Evolutionary conservation across 2,329 filamentous ascomycete species (phyloP).

Genomic region (Orbilia brochopaga): DNA sequence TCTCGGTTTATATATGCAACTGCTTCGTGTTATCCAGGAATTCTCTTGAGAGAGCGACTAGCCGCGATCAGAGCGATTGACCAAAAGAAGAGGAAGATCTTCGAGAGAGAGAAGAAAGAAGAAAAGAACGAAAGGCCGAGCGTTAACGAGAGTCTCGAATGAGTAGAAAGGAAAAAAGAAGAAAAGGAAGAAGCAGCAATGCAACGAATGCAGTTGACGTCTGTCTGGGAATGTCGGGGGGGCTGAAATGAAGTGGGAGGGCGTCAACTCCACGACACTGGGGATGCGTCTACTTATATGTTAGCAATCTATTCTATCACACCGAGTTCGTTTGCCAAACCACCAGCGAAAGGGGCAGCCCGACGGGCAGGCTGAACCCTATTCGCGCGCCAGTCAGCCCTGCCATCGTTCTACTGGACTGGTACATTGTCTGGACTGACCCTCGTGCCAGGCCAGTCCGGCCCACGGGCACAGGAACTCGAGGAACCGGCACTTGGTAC

Average conservation of each 20-base stretch:
- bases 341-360: not conserved
- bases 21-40: no score
- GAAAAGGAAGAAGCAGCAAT: conserved; percentile 20
- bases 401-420: no score
- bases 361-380: not conserved
- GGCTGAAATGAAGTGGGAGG: conserved; percentile 21
- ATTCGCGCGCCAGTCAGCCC: conserved; percentile 2
- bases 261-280: not conserved
- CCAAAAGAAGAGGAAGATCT: not conserved
- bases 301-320: not conserved
- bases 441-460: no score
- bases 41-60: conserved; percentile 11
- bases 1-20: no score
- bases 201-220: conserved; percentile 31
- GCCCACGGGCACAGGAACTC: no score
- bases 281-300: conserved; percentile 3
- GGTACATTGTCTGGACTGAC: no score
- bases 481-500: not conserved
- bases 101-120: conserved; percentile 6
- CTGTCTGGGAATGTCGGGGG: conserved; percentile 23
- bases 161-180: conserved; percentile 29
- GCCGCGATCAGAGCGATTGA: not conserved
- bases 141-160: conserved; percentile 45
- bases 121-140: conserved; percentile 25
- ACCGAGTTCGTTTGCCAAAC: not conserved